Conservation (phyloP, 805 yeast species). For the Candida ascalaphidarum region DNA sequence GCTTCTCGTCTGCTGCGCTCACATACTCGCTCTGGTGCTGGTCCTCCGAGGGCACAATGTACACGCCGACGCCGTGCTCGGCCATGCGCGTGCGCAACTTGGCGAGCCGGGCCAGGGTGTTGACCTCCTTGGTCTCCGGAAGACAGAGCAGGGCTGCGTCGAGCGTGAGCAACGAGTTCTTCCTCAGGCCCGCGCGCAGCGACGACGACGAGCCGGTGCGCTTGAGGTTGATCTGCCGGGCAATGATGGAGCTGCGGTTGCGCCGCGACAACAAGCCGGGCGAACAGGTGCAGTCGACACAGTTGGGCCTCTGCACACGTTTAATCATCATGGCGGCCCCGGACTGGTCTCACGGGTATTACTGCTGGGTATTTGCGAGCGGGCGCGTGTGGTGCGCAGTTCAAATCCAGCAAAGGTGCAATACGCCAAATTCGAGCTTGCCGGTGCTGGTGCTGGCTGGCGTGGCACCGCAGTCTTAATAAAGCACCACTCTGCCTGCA, state of each 20-base stretch:
- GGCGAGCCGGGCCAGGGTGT: slow-evolving; percentile 50
- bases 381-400: too few relatives aligned
- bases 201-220: slow-evolving; percentile 4
- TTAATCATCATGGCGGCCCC: too few relatives aligned
- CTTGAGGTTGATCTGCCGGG: slow-evolving; percentile 25
- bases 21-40: slow-evolving; percentile 93
- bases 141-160: slow-evolving; percentile 29
- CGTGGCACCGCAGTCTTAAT: too few relatives aligned
- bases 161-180: slow-evolving; percentile 30
- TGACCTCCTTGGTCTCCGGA: slow-evolving; percentile 38
- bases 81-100: slow-evolving; percentile 58
- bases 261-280: slow-evolving; percentile 71
- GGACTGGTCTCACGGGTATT: too few relatives aligned
- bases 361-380: too few relatives aligned
- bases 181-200: slow-evolving; percentile 22
- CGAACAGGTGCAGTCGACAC: slow-evolving; percentile 75
- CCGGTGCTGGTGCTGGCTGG: too few relatives aligned
- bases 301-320: slow-evolving; percentile 35
- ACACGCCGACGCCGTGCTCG: slow-evolving; percentile 55
- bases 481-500: too few relatives aligned
- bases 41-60: slow-evolving; percentile 80
- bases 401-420: too few relatives aligned
- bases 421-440: too few relatives aligned
- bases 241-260: slow-evolving; percentile 48
- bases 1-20: slow-evolving; percentile 68